Base-by-base conservation (phyloP, 352 stramenopile genomes). In the Globisporangium cystogenes region DNA sequence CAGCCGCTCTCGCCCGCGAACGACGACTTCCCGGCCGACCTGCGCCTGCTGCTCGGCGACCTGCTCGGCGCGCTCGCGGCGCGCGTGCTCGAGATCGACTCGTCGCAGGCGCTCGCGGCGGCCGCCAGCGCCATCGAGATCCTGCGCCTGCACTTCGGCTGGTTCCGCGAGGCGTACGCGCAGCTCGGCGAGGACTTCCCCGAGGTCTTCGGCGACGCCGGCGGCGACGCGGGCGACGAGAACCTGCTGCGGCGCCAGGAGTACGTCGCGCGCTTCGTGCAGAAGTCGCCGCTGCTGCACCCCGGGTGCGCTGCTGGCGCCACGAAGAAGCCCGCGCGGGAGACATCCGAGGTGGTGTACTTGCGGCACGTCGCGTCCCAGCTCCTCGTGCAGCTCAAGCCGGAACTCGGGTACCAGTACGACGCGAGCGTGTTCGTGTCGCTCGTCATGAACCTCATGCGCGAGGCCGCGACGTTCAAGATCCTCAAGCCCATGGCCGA, bases 131-230 rank as follows among this genome's bases (percentile, higher is more conserved):
- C 62, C 45, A 57, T 87, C 4, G 78, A 92, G 57, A 55, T 92
- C 12, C 52, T 89, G 55, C 75, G 75, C 14, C 53, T 92, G 45
- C 82, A 92, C 53, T 60, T 92, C 33, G 77, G 74, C 7, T 92
- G 82, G 82, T 92, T 92, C 61, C 71, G 82, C 18, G 82, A 92
- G 59, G 68, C 74, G 12, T 92, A 84, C 41, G 82, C 74, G 39
- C 68, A 85, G 51, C 55, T 90, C 16, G 67, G 73, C 0, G 76
- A 88, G 40, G 68, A 86, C 31, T 72, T 76, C 26, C 82, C 82
- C 35, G 57, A 57, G 1, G 62, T 76, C 7, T 92, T 92, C 62
- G 48, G 72, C 37, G 69, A 57, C 53, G 70, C 86, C 11, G 40
- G 12, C n/a, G 40, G 20, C 40, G 40, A 27, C 40, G 20, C n/a